Conservation (phyloP, 169 alveolate species). For the Plasmodium vivax region DNA sequence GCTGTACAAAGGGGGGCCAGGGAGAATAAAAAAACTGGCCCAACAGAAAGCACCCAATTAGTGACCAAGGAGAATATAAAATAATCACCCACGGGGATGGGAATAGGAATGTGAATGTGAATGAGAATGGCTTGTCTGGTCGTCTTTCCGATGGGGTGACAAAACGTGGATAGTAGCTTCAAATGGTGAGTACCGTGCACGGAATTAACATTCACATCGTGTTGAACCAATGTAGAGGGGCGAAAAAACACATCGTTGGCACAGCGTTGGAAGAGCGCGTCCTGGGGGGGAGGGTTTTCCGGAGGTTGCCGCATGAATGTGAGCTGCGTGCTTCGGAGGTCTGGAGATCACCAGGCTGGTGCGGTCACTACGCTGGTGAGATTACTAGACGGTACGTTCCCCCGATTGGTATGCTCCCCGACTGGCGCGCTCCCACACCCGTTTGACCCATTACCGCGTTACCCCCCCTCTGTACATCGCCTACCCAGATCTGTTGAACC, state of each 20-base stretch:
- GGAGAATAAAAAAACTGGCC: background rate
- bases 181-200: background rate
- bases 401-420: background rate
- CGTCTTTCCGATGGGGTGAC: background rate
- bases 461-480: background rate
- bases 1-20: background rate
- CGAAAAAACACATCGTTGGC: background rate
- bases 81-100: background rate
- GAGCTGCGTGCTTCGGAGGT: no score
- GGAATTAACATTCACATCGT: background rate
- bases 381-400: no score
- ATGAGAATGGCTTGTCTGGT: background rate
- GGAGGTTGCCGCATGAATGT: no score
- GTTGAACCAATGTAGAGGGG: background rate
- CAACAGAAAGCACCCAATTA: background rate
- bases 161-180: background rate
- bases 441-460: background rate
- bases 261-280: background rate
- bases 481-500: background rate
- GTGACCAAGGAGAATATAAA: background rate
- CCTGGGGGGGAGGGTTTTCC: background rate
- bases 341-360: no score
- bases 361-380: no score
- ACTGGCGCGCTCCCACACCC: background rate
- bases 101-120: no score